Conservation (phyloP, 2,329 filamentous ascomycete species). For the Paraconiothyrium brasiliense region DNA sequence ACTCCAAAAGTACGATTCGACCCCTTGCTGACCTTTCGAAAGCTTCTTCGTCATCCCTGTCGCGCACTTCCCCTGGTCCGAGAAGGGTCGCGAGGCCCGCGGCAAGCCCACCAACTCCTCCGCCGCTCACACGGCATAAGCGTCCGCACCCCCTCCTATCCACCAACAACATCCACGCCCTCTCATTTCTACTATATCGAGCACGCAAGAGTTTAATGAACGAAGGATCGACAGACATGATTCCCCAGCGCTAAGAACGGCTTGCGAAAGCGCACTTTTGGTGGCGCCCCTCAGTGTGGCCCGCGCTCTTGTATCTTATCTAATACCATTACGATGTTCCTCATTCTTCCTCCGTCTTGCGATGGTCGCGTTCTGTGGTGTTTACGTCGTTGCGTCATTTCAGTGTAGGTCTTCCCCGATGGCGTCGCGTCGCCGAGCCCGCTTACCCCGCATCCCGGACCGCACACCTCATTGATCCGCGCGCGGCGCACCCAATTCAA, state of each 20-base stretch:
- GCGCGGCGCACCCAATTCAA: background rate
- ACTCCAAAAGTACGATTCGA: background rate
- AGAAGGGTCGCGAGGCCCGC: slow-evolving; percentile 52
- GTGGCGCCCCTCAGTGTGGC: background rate
- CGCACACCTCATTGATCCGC: background rate
- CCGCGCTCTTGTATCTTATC: slow-evolving; percentile 7
- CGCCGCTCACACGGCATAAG: slow-evolving; percentile 23
- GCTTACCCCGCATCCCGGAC: background rate
- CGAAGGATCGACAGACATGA: background rate
- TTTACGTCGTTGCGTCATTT: slow-evolving; percentile 1
- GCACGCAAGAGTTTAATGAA: background rate
- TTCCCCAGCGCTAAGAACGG: slow-evolving; percentile 6
- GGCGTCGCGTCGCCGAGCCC: background rate
- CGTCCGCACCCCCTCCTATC: background rate
- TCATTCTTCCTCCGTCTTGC: background rate
- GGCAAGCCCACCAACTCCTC: slow-evolving; percentile 37
- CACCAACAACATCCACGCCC: background rate
- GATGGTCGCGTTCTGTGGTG: background rate
- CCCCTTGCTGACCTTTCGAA: slow-evolving; percentile 25
- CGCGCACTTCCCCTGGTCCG: slow-evolving; percentile 92
- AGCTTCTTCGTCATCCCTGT: slow-evolving; percentile 96
- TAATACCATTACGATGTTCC: slow-evolving; percentile 3
- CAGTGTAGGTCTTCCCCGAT: background rate
- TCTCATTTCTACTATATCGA: background rate
- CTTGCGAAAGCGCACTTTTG: background rate